Conservation (phyloP, 1,284 basidiomycete species). For the Quambalaria eucalypti region DNA sequence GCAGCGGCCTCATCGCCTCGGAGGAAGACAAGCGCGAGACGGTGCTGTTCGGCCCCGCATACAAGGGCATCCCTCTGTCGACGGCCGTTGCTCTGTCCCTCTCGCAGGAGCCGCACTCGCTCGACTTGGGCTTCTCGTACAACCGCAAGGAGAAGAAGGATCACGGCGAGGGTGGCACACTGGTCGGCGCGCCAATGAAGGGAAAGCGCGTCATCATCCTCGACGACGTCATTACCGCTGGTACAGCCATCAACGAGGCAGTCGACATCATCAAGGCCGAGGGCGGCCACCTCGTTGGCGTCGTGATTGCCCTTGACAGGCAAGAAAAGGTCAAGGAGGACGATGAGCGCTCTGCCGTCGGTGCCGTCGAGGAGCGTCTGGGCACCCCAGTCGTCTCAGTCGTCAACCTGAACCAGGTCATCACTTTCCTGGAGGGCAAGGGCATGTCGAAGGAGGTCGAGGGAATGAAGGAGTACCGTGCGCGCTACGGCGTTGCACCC, state of each 20-base stretch:
- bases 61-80: constrained; percentile 93
- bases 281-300: constrained; percentile 59
- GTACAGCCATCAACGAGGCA: constrained; percentile 50
- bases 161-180: constrained; percentile 89
- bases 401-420: constrained; percentile 71
- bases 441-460: constrained; percentile 59
- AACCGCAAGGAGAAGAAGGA: constrained; percentile 93
- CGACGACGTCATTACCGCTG: constrained; percentile 94
- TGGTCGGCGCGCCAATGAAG: constrained; percentile 74
- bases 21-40: constrained; percentile 49
- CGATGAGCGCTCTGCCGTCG: constrained; percentile 47
- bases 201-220: constrained; percentile 70
- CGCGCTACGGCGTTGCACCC: constrained; percentile 60
- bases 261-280: constrained; percentile 35
- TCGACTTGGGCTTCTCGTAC: constrained; percentile 73
- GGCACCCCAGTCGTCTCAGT: constrained; percentile 66
- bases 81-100: constrained; percentile 75
- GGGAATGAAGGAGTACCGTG: constrained; percentile 71
- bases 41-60: constrained; percentile 90
- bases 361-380: constrained; percentile 71
- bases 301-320: constrained; percentile 57
- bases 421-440: constrained; percentile 67
- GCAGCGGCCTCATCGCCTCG: constrained; percentile 18
- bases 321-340: background rate
- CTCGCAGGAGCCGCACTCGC: constrained; percentile 54